These are phyloP conservation scores for Silene noctiflora DNA, from an alignment of 179 eudicot genomes.

Conservation along the genomic window DNA sequence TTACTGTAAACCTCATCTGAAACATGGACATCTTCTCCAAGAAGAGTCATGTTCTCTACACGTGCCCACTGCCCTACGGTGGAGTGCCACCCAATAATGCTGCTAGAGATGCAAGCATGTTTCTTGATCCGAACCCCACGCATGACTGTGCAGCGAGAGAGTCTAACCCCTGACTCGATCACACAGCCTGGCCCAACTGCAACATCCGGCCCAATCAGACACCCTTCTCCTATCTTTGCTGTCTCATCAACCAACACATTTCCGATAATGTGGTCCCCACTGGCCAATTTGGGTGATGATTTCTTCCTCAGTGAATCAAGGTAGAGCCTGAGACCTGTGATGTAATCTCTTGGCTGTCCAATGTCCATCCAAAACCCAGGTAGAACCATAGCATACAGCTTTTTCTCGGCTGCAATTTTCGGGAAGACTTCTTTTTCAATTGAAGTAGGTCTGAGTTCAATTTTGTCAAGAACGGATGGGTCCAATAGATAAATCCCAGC, in stretches of 20 bases:
- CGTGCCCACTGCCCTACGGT: constrained; percentile 93
- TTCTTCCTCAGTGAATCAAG: constrained; percentile 69
- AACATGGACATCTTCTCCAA: constrained; percentile 92
- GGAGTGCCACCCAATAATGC: constrained; percentile 94
- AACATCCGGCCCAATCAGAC: constrained; percentile 91
- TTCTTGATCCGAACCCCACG: constrained; percentile 82
- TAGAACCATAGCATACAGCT: constrained; percentile 77
- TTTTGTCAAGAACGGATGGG: constrained; percentile 84
- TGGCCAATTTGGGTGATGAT: constrained; percentile 52
- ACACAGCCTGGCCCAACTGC: constrained; percentile 91
- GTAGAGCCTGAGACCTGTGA: constrained; percentile 76
- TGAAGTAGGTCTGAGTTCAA: constrained; percentile 75
- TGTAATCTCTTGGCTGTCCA: constrained; percentile 91
- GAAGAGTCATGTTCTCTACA: constrained; percentile 86
- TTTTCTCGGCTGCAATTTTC: constrained; percentile 58
- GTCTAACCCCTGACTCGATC: constrained; percentile 86
- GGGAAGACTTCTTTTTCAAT: constrained; percentile 93
- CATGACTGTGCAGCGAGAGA: constrained; percentile 85
- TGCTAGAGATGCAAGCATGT: constrained; percentile 80
- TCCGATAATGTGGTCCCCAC: constrained; percentile 63
- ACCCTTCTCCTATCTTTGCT: constrained; percentile 86
- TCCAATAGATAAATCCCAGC: constrained; percentile 78
- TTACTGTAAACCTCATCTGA: constrained; percentile 86
- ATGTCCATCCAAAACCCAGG: constrained; percentile 98
- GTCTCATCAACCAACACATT: constrained; percentile 81